Base-by-base conservation (phyloP, 1,284 basidiomycete species). In the Rhizoctonia solani region DNA sequence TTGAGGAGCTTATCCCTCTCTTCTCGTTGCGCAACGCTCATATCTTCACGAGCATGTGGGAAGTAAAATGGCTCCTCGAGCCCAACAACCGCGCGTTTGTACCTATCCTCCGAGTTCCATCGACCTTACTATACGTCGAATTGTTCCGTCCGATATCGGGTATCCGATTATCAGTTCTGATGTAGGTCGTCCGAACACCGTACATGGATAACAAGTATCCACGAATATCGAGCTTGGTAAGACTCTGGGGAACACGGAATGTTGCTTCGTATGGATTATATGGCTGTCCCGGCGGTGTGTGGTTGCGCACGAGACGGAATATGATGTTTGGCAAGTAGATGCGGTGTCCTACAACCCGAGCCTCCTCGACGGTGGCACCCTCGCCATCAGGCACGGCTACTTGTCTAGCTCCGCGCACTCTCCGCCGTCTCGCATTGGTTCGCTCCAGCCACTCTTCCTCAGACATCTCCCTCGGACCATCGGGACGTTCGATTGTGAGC, bases 191-290 rank as follows among this genome's bases (percentile, higher is more conserved):
- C 73, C 87, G 81, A 44, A 97, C 88, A 70, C 91, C 92, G 75
- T 98, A 98, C 47, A 90, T 85, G 29, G 92, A 82, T 39, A 80
- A 79, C 30, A 98, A 85, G 77, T 97, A 96, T 1, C 90, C 90
- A 52, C 93, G 87, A 34, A 98, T 81, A 77, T 95, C 93, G 70
- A 89, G 92, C 80, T 98, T 98, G 67, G 93, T 96, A 79, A 96
- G 83, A 59, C 86, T 87, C 1, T 81, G 81, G 23, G 90, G 86
- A 46, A 97, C 84, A 67, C 93, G 90, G 82, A 98, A 97, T 1
- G 95, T 98, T 5, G 95, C 95, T 76, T 94, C 90, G 80, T 89
- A 95, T 1, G 94, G 91, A 72, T 98, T 96, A 82, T 98, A 98
- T 3, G 92, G 81, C 73, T 91, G 79, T 0, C 90, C 92, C 1